Evolutionary conservation across 371 early-diverging fungal species (phyloP).

Genomic region (Parasitella parasitica): DNA sequence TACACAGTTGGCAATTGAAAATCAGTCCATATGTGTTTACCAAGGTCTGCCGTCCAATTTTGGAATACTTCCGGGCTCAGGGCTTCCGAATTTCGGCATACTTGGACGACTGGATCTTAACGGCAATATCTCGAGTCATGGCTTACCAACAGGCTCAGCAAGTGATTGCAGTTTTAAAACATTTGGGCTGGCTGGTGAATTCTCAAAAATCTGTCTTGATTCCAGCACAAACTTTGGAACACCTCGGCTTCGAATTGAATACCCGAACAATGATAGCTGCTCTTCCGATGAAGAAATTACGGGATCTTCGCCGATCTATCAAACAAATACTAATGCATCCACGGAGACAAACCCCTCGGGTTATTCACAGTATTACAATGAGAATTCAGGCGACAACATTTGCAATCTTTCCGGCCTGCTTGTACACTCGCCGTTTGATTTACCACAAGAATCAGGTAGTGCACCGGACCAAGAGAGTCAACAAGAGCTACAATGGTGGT

Average conservation of each 20-base stretch:
- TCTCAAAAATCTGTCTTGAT: no score
- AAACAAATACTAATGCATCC: constrained; percentile 2
- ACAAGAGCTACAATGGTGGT: constrained; percentile 11
- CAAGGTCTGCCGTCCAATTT: constrained; percentile 26
- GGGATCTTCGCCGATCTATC: constrained; percentile 25
- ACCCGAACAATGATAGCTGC: background rate
- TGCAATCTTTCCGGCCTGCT: constrained; percentile 4
- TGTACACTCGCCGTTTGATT: constrained; percentile 12
- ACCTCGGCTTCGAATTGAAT: constrained; percentile 8
- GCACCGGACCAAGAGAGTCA: constrained; percentile 1
- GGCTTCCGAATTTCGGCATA: constrained; percentile 26
- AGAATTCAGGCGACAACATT: constrained; percentile 8
- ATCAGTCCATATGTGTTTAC: constrained; percentile 34
- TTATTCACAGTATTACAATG: constrained; percentile 22
- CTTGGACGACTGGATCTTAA: constrained; percentile 33
- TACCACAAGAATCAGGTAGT: constrained; percentile 11
- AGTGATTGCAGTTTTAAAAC: no score
- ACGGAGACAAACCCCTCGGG: background rate
- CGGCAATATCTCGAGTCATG: no score
- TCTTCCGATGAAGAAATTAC: constrained; percentile 3
- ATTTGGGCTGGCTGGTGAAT: no score
- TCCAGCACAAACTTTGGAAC: no score
- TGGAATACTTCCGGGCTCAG: constrained; percentile 24
- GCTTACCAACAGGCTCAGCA: no score
- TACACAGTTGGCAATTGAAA: no score